Percentiles rank a stretch among this genome's conserved stretches.
phyloP scores from a whole-genome alignment of 2,329 filamentous ascomycete species.

The Chrysoporthe puriensis region DNA sequence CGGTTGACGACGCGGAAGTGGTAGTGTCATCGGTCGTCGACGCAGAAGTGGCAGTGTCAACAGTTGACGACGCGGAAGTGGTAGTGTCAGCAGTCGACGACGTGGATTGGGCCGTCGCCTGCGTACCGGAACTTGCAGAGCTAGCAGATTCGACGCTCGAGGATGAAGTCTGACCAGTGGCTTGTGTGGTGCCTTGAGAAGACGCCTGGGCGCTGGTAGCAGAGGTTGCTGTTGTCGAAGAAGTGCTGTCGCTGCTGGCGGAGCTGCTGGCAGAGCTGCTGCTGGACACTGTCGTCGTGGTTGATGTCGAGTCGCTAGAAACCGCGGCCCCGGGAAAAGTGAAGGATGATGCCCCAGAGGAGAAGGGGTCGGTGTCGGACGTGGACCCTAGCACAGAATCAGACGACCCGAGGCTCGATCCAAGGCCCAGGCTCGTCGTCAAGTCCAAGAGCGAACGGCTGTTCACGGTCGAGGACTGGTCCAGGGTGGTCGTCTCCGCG shows the following conservation, averaged over 20 bases:
- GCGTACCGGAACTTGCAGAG: background rate
- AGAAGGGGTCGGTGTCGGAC: constrained; percentile 15
- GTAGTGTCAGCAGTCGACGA: background rate
- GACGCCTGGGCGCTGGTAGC: background rate
- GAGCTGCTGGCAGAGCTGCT: background rate
- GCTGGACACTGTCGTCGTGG: background rate
- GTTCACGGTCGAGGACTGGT: constrained; percentile 16
- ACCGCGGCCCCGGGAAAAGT: background rate
- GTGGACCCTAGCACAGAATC: background rate
- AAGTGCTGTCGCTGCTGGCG: background rate
- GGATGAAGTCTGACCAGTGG: background rate
- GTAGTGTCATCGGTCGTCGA: background rate
- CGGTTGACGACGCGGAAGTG: background rate
- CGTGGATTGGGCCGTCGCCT: background rate
- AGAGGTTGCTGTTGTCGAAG: background rate
- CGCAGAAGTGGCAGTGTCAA: background rate
- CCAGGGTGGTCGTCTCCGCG: constrained; percentile 20
- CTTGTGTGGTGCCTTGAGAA: background rate
- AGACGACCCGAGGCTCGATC: background rate
- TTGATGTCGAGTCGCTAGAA: background rate
- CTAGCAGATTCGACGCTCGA: background rate
- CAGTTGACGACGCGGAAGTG: background rate
- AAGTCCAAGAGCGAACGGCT: constrained; percentile 21
- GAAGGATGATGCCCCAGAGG: background rate
- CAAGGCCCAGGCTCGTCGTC: constrained; percentile 13